Evolutionary conservation across 169 alveolate genomes (phyloP), one percentile per base, ranked within the genome.

Genomic region (Plasmodium sp.): DNA sequence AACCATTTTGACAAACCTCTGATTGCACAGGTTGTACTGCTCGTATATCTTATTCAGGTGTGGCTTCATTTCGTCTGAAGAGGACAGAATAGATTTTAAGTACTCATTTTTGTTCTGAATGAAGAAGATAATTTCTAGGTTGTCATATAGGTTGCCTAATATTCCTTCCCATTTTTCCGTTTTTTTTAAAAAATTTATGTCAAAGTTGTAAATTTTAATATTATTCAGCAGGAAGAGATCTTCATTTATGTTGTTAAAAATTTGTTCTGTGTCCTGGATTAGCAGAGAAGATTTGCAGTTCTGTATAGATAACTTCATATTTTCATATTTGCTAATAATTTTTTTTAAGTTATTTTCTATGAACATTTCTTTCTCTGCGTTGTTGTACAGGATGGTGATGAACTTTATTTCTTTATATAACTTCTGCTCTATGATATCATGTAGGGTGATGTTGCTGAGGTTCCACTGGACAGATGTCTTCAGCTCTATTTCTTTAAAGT

Each of bases 101-200:
- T 98, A 97, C 51, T 97, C 96, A 98, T 98, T 97, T 88, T 98
- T 95, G 92, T 98, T 97, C 92, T 98, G 96, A 9, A 98, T 98
- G 81, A 88, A 94, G n/a, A 96, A 95, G 77, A 98, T 92, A 51
- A 97, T 91, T 96, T 98, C 99, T n/a, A 98, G 91, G n/a, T 98
- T 98, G 85, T 98, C 99, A 84, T 97, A 96, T 88, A 98, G 96
- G 81, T 96, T 92, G 77, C 98, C 97, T 80, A 98, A 95, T 51
- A 96, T 96, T 73, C 95, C 95, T 96, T 98, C 99, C 98, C 99
- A 97, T 58, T 96, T 95, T 83, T 97, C 99, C 39, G 98, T 98
- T 41, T 97, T 97, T 31, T 96, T 92, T 81, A 92, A 72, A 92
- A 92, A 92, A 74, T 81, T 82, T 45, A 92, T 81, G 74, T 92